A percentile compares a stretch with the other conserved stretches of the same genome.
Evolutionary conservation across 768 basidiomycete genomes (phyloP).

Genomic region (Mrakia gelida): DNA sequence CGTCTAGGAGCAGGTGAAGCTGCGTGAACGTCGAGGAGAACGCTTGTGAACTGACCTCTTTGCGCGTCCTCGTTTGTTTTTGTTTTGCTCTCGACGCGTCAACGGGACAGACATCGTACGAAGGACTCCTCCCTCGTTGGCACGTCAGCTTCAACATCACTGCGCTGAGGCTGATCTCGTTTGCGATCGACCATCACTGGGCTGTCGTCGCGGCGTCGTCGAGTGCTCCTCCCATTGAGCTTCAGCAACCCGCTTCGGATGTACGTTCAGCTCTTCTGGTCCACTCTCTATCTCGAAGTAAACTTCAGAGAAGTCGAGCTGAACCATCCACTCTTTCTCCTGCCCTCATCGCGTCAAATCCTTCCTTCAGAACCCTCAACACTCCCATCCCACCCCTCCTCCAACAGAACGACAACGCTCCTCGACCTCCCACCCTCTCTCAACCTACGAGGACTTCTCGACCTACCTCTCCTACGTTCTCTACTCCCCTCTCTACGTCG

Average conservation of each 20-base stretch:
- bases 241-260: not conserved
- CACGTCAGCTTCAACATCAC: conserved; percentile 92
- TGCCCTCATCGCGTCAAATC: not conserved
- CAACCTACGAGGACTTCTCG: conserved; percentile 57
- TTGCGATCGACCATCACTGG: conserved; percentile 92
- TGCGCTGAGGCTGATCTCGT: conserved; percentile 87
- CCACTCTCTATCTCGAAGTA: too few species aligned
- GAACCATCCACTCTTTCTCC: not conserved
- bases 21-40: not conserved
- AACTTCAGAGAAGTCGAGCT: not conserved
- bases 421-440: conserved; percentile 53
- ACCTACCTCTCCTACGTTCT: conserved; percentile 81
- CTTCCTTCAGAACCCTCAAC: not conserved
- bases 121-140: conserved; percentile 84
- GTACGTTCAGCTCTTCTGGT: not conserved
- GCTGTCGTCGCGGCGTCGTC: conserved; percentile 43
- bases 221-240: not conserved
- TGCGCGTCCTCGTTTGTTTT: too few species aligned
- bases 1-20: too few species aligned
- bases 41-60: conserved; percentile 34
- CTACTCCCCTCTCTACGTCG: conserved; percentile 91
- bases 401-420: conserved; percentile 54
- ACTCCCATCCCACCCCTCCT: not conserved
- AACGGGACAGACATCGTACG: conserved; percentile 42
- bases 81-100: not conserved